Base-by-base conservation (phyloP, 306 rosid species). In the Abrus precatorius region DNA sequence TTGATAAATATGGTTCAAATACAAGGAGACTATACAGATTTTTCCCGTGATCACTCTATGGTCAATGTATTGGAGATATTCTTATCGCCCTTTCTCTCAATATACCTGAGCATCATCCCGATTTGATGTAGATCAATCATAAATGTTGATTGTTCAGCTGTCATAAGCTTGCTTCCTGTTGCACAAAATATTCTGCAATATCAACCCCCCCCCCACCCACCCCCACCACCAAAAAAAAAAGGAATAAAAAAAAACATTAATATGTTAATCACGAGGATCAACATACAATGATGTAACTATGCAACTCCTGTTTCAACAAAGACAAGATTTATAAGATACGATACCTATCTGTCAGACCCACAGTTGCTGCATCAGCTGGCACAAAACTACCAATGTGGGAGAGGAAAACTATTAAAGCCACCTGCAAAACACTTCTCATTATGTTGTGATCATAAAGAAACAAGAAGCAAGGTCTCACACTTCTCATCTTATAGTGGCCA, bases 51-150 rank as follows among this genome's bases (percentile, higher is more conserved):
- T 44, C 1, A 7, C 73, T 57, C 29, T 47, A 71, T 20, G 49
- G 53, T 65, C 72, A 68, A 69, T 59, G 62, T 14, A 45, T 8
- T 56, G 60, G 50, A 79, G 55, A 64, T 50, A 77, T 62, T 67
- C 66, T 3, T 43, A 65, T 60, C 49, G 56, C 61, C 53, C 59
- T 69, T 59, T 83, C 60, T 76, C 48, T 32, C 10, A 45, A 45
- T 72, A 76, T 92, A 95, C 99, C 99, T 93, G 63, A 95, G 88
- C 99, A 95, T 86, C 98, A 91, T 86, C 75, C 99, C 98, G 29
- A 95, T 88, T 93, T 95, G 98, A 89, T 93, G 98, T 69, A 95
- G 92, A 84, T 95, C 98, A 79, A 93, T 90, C 98, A 89, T 93
- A 82, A 95, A 91, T 30, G 99, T 93, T 72, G 99, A 95, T 72